Evolutionary conservation across 495 filamentous ascomycete genomes (phyloP).

Genomic region (Penicillium bovifimosum): DNA sequence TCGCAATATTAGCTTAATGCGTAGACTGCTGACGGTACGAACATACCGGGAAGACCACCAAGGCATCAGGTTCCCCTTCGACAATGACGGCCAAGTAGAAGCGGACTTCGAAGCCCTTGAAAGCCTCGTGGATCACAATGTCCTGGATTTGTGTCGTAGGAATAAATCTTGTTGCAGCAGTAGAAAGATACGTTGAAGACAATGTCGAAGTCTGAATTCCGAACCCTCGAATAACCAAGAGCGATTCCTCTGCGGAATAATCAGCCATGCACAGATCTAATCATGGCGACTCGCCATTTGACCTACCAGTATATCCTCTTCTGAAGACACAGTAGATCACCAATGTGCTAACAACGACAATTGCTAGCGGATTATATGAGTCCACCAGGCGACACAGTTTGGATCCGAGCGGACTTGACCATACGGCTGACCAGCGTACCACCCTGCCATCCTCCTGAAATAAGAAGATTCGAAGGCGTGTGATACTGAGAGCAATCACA

Average conservation of each 20-base stretch:
- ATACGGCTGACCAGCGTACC: slow-evolving; percentile 28
- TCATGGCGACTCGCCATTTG: neutral
- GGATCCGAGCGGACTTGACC: slow-evolving; percentile 28
- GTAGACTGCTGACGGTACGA: neutral
- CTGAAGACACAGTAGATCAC: slow-evolving; percentile 45
- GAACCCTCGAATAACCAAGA: slow-evolving; percentile 81
- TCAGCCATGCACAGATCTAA: slow-evolving; percentile 17
- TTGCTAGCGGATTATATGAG: slow-evolving; percentile 26
- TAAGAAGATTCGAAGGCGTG: slow-evolving; percentile 28
- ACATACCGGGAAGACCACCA: slow-evolving; percentile 85
- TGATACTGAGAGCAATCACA: slow-evolving; percentile 37
- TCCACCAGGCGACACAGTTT: slow-evolving; percentile 34
- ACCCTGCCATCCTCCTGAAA: slow-evolving; percentile 21
- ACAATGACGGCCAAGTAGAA: slow-evolving; percentile 90
- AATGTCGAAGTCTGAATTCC: slow-evolving; percentile 84
- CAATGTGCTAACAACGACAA: slow-evolving; percentile 26
- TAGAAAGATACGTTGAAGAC: slow-evolving; percentile 56
- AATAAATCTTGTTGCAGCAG: slow-evolving; percentile 77
- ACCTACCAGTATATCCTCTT: slow-evolving; percentile 46
- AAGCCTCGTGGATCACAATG: slow-evolving; percentile 92
- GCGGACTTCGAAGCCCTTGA: slow-evolving; percentile 83
- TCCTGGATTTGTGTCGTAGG: slow-evolving; percentile 88
- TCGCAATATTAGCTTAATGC: slow-evolving; percentile 7
- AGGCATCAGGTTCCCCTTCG: slow-evolving; percentile 78
- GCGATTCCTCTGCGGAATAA: slow-evolving; percentile 61